Evolutionary conservation across 768 basidiomycete species (phyloP).

Genomic region (Psilocybe tampanensis): DNA sequence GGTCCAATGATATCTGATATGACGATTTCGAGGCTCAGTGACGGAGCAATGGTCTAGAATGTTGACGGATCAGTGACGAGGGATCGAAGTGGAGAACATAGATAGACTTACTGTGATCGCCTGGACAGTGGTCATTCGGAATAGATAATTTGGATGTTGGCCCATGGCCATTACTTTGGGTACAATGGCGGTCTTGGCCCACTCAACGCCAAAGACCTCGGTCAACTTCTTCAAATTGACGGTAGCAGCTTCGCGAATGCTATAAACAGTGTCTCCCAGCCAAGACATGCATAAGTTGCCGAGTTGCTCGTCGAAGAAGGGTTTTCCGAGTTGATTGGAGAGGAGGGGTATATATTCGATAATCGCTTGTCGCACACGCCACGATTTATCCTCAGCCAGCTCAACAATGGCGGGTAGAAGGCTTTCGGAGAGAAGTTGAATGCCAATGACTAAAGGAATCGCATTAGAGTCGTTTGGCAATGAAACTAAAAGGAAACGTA

Average conservation of each 20-base stretch:
- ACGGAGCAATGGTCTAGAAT: constrained; percentile 88
- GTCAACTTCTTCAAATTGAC: constrained; percentile 96
- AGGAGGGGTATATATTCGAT: constrained; percentile 99
- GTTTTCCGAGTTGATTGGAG: constrained; percentile 94
- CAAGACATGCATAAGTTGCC: constrained; percentile 98
- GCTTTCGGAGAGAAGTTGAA: constrained; percentile 91
- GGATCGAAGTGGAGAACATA: not conserved
- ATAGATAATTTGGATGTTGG: constrained; percentile 93
- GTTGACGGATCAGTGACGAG: not conserved
- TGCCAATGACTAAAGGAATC: constrained; percentile 84
- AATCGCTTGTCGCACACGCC: constrained; percentile 99
- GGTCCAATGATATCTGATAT: constrained; percentile 83
- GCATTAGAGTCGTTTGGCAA: constrained; percentile 16
- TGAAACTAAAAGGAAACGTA: constrained; percentile 37
- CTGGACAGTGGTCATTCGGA: constrained; percentile 98
- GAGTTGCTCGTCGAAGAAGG: constrained; percentile 97
- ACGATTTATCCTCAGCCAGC: constrained; percentile 98
- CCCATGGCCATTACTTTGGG: constrained; percentile 99
- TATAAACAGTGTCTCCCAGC: constrained; percentile 97
- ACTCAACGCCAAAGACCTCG: constrained; percentile 98
- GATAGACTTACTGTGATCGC: constrained; percentile 78
- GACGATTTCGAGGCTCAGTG: constrained; percentile 82
- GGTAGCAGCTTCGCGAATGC: constrained; percentile 98
- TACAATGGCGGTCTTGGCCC: constrained; percentile 92
- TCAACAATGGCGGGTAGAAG: constrained; percentile 97